These are phyloP conservation scores for Truncatella angustata DNA, from an alignment of 2,329 filamentous ascomycete genomes.

Conservation along the genomic window DNA sequence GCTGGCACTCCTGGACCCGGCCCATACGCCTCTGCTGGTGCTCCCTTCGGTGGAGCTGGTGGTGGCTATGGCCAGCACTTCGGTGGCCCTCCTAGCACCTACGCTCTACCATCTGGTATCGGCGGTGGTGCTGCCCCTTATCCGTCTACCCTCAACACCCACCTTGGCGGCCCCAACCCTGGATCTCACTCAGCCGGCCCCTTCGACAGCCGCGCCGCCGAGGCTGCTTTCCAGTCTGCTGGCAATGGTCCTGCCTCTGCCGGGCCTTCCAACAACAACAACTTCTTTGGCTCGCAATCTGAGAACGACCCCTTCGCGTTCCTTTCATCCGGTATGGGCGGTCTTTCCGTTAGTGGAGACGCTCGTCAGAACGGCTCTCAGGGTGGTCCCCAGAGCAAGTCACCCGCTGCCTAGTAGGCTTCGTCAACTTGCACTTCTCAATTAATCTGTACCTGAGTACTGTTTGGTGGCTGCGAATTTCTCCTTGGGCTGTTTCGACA, in stretches of 20 bases:
- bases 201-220: constrained; percentile 90
- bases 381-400: constrained; percentile 51
- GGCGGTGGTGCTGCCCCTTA: constrained; percentile 77
- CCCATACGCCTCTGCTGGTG: constrained; percentile 68
- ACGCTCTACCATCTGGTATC: constrained; percentile 82
- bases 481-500: background rate
- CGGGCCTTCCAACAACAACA: constrained; percentile 75
- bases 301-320: constrained; percentile 80
- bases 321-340: constrained; percentile 70
- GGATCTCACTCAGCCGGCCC: constrained; percentile 79
- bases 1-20: constrained; percentile 76
- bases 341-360: constrained; percentile 67
- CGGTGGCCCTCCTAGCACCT: constrained; percentile 83
- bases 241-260: constrained; percentile 77
- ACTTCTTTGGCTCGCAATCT: constrained; percentile 64
- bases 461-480: background rate
- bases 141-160: constrained; percentile 73
- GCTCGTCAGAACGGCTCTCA: constrained; percentile 61
- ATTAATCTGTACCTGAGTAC: background rate
- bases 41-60: constrained; percentile 61
- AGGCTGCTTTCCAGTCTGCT: constrained; percentile 90
- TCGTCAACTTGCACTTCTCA: background rate
- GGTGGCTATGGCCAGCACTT: constrained; percentile 76
- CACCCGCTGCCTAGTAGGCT: constrained; percentile 38
- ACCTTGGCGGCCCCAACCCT: constrained; percentile 73